Evolutionary conservation across 2,329 filamentous ascomycete species (phyloP), one percentile per base, ranked within the genome.

Genomic region (Aspergillus unguis): DNA sequence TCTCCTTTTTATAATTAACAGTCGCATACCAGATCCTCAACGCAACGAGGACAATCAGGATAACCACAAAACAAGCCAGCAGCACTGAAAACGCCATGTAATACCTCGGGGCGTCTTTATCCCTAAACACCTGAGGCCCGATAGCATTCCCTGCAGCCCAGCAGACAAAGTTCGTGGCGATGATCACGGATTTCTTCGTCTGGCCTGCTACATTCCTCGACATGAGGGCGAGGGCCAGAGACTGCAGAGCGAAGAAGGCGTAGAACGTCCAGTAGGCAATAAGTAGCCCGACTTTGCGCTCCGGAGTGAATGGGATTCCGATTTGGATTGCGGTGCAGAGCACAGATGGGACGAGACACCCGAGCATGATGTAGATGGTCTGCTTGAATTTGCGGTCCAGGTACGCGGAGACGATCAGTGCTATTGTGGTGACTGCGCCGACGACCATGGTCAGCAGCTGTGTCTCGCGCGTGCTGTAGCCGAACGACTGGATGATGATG

Each of bases 371-470:
- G 17, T n/a, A 36, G 11, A 10, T 36, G 11, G 35, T 11, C 7
- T 3, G 25, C 3, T 77, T 70, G 82, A 87, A 87, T 17, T 17
- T 17, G 17, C 17, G 17, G 17, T 17, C 11, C 83, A 83, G 3
- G 87, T 62, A 79, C 79, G 89, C 1, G 81, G 79, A 0, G 84
- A 74, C 74, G 10, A 89, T 71, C 3, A 90, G 76, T 1, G 88
- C 80, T 38, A 84, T 73, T 56, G 89, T 86, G 57, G 88, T 88
- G 59, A 85, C 85, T n/a, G 80, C 81, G 6, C 86, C 86, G 1
- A 87, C 75, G 0, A 88, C 86, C 80, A 90, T 90, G 43, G 85
- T 80, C 27, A 90, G 73, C 0, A 90, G 75, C 67, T 88, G 85
- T 0, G 86, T 87, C 67, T 90, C 71, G 3, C 88, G 74, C 0